Conservation (phyloP, 306 rosid species). For the Prunus davidiana region DNA sequence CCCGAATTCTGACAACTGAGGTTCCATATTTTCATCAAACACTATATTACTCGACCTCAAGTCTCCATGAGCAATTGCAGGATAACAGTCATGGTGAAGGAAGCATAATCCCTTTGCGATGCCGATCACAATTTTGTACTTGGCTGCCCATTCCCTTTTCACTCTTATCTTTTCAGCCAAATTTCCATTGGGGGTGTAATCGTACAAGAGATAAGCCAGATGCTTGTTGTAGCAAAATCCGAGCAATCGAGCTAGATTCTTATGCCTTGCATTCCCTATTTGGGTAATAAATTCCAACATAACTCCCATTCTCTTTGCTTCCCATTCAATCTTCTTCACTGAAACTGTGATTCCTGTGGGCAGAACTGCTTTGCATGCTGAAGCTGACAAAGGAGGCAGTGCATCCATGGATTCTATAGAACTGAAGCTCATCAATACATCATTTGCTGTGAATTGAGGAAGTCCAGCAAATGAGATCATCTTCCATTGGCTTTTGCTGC, state of each 20-base stretch:
- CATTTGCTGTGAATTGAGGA: slow-evolving; percentile 80
- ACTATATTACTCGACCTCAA: slow-evolving; percentile 69
- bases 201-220: slow-evolving; percentile 69
- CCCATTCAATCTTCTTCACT: slow-evolving; percentile 76
- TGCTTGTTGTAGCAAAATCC: slow-evolving; percentile 80
- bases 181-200: slow-evolving; percentile 73
- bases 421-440: slow-evolving; percentile 66
- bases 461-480: slow-evolving; percentile 79
- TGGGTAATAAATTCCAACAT: slow-evolving; percentile 49
- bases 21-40: slow-evolving; percentile 91
- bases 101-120: slow-evolving; percentile 77
- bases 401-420: slow-evolving; percentile 44
- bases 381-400: slow-evolving; percentile 40
- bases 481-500: slow-evolving; percentile 63
- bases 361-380: slow-evolving; percentile 62
- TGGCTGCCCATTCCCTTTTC: slow-evolving; percentile 65
- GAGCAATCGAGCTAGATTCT: slow-evolving; percentile 60
- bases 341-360: slow-evolving; percentile 87
- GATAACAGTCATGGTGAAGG: slow-evolving; percentile 86
- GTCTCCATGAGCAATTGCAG: slow-evolving; percentile 85
- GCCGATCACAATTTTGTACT: slow-evolving; percentile 61
- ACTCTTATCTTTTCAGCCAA: slow-evolving; percentile 65
- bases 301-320: slow-evolving; percentile 38
- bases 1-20: slow-evolving; percentile 81
- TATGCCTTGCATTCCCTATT: slow-evolving; percentile 72